These are phyloP conservation scores for Pilasporangium apinafurcum DNA, from an alignment of 352 stramenopile genomes.

Conservation along the genomic window DNA sequence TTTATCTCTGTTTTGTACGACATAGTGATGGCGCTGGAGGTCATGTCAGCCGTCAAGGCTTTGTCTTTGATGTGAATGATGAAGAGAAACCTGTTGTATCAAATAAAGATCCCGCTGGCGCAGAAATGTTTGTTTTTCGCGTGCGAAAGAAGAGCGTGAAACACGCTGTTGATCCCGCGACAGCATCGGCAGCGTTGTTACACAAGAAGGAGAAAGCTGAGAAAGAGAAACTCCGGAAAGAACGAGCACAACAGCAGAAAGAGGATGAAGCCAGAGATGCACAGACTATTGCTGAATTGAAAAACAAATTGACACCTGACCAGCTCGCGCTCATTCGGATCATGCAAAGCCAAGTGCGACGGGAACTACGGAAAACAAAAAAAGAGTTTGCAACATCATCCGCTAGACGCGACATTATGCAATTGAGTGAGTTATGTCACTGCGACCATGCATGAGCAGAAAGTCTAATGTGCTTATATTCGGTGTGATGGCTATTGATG, in stretches of 20 bases:
- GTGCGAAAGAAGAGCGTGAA: slow-evolving; percentile 27
- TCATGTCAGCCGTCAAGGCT: slow-evolving; percentile 28
- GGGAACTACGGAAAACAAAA: slow-evolving; percentile 58
- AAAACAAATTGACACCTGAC: slow-evolving; percentile 28
- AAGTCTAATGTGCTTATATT: not conserved
- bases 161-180: slow-evolving; percentile 26
- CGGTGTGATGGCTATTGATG: not conserved
- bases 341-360: slow-evolving; percentile 47
- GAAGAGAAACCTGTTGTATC: slow-evolving; percentile 19
- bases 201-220: slow-evolving; percentile 44
- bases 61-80: slow-evolving; percentile 32
- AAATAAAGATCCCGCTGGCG: slow-evolving; percentile 1
- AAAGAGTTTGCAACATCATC: slow-evolving; percentile 59
- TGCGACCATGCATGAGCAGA: no score
- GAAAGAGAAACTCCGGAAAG: slow-evolving; percentile 31
- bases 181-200: slow-evolving; percentile 32
- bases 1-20: no score
- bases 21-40: no score
- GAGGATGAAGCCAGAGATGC: slow-evolving; percentile 29
- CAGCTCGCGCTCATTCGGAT: slow-evolving; percentile 57
- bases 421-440: slow-evolving; percentile 33
- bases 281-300: slow-evolving; percentile 4
- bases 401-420: slow-evolving; percentile 52
- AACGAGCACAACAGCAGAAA: slow-evolving; percentile 33
- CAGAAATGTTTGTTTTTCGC: slow-evolving; percentile 52